Base-by-base conservation (phyloP, 192 early-diverging fungal genomes). In the Backusella westeae region DNA sequence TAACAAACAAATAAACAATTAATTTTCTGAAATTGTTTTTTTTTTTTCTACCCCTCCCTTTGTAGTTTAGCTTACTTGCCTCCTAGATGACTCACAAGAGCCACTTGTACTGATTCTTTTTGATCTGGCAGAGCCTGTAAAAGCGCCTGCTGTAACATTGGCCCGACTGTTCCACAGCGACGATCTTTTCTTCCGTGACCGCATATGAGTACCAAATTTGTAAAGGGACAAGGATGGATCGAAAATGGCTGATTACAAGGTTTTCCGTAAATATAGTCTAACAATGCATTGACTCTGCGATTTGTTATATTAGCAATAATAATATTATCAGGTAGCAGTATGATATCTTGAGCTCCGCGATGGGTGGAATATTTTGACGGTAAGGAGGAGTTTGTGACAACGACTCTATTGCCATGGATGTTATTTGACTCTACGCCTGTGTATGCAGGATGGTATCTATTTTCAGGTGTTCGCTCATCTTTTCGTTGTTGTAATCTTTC, bases 181-280 rank as follows among this genome's bases (percentile, higher is more conserved):
- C 82, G 82, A 76, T 87, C 86, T 34, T 85, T 81, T 21, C 75
- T 76, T n/a, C 74, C 53, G 69, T 87, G 86, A 15, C 85, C 86
- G 77, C 86, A 87, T 34, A 87, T 81, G 67, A 87, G 75, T 12
- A 87, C 74, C 39, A 75, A 19, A 29, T n/a, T 75, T 19, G 32
- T 26, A 9, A 34, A 46, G 1, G 26, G 29, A 29, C 29, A 68
- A 10, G 74, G 66, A 2, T 72, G 75, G 0, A 80, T 80, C 69
- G 78, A 73, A 59, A 84, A 82, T 6, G 73, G 49, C 15, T 56
- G 49, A 35, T 23, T 39, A 23, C 68, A 69, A 23, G 75, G 68
- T 21, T 75, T 67, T 21, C 74, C 74, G n/a, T 68, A 73, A 56
- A 85, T 79, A 56, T 73, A 80, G 46, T 87, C 80, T 69, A 81